Percentiles rank a stretch among this genome's conserved stretches.
These are phyloP conservation scores for Kuraishia capsulata DNA, from an alignment of 805 yeast species.

Conservation along the genomic window DNA sequence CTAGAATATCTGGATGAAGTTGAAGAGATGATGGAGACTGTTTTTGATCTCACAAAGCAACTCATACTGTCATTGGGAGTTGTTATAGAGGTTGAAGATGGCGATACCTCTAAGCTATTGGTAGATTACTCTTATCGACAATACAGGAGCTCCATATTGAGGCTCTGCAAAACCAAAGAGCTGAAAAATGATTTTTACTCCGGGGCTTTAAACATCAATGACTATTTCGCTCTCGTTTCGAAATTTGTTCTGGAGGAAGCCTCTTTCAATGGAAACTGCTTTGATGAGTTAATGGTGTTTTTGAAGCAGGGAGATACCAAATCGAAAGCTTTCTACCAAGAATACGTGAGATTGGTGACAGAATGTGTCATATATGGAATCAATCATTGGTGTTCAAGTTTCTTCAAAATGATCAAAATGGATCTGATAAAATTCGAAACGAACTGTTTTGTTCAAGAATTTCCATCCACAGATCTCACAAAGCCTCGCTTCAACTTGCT, in stretches of 20 bases:
- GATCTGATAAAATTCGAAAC: constrained; percentile 13
- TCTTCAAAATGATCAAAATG: constrained; percentile 9
- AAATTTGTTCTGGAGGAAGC: neutral
- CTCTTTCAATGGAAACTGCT: neutral
- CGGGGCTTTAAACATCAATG: neutral
- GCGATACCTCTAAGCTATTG: neutral
- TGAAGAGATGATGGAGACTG: constrained; percentile 13
- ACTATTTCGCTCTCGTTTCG: neutral
- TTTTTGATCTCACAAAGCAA: constrained; percentile 15
- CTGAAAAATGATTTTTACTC: neutral
- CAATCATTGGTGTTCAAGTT: constrained; percentile 11
- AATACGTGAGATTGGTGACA: constrained; percentile 12
- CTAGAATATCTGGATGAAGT: constrained; percentile 10
- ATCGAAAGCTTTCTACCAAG: neutral
- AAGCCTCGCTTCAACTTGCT: too few species aligned
- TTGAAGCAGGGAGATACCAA: neutral
- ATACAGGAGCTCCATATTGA: neutral
- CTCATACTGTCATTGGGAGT: constrained; percentile 13
- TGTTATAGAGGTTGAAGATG: constrained; percentile 8
- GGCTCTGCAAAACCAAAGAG: neutral
- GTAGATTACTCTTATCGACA: neutral
- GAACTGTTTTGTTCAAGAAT: neutral
- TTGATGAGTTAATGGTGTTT: neutral
- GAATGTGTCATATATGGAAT: constrained; percentile 16
- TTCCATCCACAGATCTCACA: too few species aligned